Evolutionary conservation across 805 yeast species (phyloP), one percentile per base, ranked within the genome.

Genomic region (Myxozyma vanderwaltii): DNA sequence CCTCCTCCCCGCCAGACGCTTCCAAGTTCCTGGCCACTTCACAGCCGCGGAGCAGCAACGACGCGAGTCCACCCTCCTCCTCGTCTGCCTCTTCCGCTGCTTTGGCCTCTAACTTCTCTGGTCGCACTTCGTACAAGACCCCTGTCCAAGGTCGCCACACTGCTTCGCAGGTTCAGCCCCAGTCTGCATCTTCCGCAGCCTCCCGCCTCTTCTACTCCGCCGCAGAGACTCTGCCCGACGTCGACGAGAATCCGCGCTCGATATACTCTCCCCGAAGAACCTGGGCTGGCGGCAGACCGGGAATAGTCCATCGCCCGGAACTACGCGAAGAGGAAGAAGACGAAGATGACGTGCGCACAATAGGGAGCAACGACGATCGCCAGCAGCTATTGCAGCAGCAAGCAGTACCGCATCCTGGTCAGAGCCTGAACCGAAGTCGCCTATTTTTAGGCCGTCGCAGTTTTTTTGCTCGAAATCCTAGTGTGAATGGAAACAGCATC

Each of bases 131-230:
- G 10, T 36, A 48, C 39, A 46, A 24, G 17, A 26, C 39, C 39
- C 39, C 38, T 19, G 40, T 27, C 41, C 40, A n/a, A 24, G 45
- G 24, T 13, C 54, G 46, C 26, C 40, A 50, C 45, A 17, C 46
- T 6, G 12, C 33, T n/a, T 12, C 51, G 31, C 47, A 56, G 50
- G 6, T n/a, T 6, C 33, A 38, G 29, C 6, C 46, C 24, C 21
- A 43, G 21, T 33, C 54, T 21, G 1, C 52, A 31, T 17, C 57
- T 5, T 19, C 62, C 13, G 31, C 45, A 1, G 56, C 59, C 15
- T 59, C 64, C 21, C 59, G 63, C 23, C 55, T 60, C 44, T 59
- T 54, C 39, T 54, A 52, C 33, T 61, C 64, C 19, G 59, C 63
- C 19, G 47, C 60, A 7, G 64, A 61, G 19, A 31, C 38, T 19